Conservation (phyloP, 108 stramenopile genomes). For the Parmales sp. region DNA sequence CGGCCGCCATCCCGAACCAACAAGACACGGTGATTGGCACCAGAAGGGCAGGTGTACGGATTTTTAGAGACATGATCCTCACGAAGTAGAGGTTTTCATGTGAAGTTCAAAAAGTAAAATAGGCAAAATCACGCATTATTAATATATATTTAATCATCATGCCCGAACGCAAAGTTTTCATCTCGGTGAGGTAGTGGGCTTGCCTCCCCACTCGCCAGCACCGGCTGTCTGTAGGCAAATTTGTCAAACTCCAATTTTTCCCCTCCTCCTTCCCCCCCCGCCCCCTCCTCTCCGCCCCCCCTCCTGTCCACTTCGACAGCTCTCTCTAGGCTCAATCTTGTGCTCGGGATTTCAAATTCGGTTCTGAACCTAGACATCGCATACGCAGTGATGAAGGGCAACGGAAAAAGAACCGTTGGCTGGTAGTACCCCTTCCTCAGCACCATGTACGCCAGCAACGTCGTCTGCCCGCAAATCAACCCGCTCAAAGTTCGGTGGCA, state of each 20-base stretch:
- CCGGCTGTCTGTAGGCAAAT: conserved; percentile 67
- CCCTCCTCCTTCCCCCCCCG: conserved; percentile 10
- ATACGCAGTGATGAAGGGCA: conserved; percentile 57
- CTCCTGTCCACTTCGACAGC: conserved; percentile 69
- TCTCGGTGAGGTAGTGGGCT: conserved; percentile 50
- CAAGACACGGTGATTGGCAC: background rate
- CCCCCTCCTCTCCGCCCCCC: conserved; percentile 20
- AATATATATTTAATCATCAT: too few relatives aligned
- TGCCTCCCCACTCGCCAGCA: conserved; percentile 52
- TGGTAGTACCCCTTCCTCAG: conserved; percentile 43
- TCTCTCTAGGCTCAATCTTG: conserved; percentile 59
- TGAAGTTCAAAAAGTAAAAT: too few relatives aligned
- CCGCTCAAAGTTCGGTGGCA: conserved; percentile 65
- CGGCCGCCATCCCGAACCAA: background rate
- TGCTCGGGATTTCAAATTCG: conserved; percentile 56
- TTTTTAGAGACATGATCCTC: background rate
- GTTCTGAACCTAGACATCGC: conserved; percentile 45
- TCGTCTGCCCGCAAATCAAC: conserved; percentile 64
- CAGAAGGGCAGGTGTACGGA: background rate
- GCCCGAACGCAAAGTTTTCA: too few relatives aligned
- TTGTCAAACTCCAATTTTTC: conserved; percentile 47
- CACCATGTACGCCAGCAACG: conserved; percentile 63
- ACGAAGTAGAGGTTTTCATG: too few relatives aligned
- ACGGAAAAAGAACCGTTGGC: conserved; percentile 42
- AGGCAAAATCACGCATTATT: too few relatives aligned